These are phyloP conservation scores for Lactarius indigo DNA, from an alignment of 768 basidiomycete genomes.

Conservation along the genomic window DNA sequence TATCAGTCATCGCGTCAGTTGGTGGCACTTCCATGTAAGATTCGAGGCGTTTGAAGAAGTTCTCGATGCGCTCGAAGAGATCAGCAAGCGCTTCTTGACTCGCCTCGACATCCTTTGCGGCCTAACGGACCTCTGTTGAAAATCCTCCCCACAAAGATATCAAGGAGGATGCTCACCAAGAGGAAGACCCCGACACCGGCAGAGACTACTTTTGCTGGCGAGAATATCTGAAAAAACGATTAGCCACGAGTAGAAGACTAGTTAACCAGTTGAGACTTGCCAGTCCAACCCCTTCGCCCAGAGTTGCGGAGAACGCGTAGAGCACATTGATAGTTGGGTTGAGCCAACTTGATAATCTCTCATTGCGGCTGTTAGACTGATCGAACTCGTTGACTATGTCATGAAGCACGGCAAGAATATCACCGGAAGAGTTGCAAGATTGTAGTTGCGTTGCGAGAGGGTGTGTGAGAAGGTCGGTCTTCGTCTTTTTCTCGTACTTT, in stretches of 20 bases:
- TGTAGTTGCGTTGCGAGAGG: neutral
- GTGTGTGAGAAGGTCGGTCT: neutral
- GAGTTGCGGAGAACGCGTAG: neutral
- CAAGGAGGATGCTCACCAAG: neutral
- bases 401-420: neutral
- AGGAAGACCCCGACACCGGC: neutral
- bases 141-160: neutral
- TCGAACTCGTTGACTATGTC: neutral
- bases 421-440: neutral
- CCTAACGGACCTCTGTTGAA: neutral
- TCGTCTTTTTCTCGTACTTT: neutral
- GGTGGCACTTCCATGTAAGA: neutral
- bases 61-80: neutral
- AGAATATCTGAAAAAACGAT: neutral
- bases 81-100: neutral
- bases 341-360: neutral
- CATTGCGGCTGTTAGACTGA: neutral
- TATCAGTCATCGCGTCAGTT: neutral
- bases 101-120: neutral
- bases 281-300: neutral
- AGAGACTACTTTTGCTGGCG: neutral
- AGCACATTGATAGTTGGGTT: neutral
- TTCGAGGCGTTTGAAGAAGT: neutral
- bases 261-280: neutral
- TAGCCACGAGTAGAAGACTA: neutral